A percentile compares a stretch with the other conserved stretches of the same genome.
Evolutionary conservation across 345 rosid genomes (phyloP).

Genomic region (Populus alba): DNA sequence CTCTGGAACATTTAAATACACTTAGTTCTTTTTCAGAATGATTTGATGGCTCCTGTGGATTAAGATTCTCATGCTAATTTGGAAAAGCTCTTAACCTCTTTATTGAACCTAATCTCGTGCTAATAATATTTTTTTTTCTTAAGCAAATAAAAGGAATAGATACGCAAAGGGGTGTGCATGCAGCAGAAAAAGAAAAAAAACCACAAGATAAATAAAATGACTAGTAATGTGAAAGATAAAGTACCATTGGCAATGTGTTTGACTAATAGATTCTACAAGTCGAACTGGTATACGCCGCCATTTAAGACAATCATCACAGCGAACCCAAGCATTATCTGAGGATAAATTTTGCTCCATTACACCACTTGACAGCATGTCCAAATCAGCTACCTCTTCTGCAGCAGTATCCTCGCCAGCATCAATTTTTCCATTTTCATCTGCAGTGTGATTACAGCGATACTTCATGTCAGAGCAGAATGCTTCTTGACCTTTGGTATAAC

Average conservation of each 20-base stretch:
- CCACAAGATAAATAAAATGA: background rate
- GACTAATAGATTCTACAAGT: constrained; percentile 64
- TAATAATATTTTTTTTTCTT: background rate
- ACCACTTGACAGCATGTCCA: constrained; percentile 33
- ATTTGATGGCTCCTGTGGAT: background rate
- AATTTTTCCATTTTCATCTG: constrained; percentile 28
- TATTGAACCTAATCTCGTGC: background rate
- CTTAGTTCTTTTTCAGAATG: background rate
- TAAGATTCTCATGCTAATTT: background rate
- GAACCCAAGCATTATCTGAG: constrained; percentile 80
- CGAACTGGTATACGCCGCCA: constrained; percentile 89
- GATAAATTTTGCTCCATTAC: constrained; percentile 40
- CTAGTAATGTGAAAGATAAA: constrained; percentile 7
- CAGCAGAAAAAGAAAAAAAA: background rate
- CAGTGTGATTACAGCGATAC: constrained; percentile 26
- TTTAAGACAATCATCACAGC: constrained; percentile 87
- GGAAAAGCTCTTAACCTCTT: background rate
- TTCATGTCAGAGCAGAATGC: constrained; percentile 6
- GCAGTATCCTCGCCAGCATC: constrained; percentile 26
- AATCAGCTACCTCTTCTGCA: constrained; percentile 34
- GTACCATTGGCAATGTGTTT: constrained; percentile 73
- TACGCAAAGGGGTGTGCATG: background rate
- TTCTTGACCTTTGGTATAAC: background rate
- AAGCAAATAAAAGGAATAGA: background rate
- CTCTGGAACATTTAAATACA: background rate